Evolutionary conservation across 257 asterid species (phyloP), one percentile per base, ranked within the genome.

Genomic region (Knoxia roxburghii): DNA sequence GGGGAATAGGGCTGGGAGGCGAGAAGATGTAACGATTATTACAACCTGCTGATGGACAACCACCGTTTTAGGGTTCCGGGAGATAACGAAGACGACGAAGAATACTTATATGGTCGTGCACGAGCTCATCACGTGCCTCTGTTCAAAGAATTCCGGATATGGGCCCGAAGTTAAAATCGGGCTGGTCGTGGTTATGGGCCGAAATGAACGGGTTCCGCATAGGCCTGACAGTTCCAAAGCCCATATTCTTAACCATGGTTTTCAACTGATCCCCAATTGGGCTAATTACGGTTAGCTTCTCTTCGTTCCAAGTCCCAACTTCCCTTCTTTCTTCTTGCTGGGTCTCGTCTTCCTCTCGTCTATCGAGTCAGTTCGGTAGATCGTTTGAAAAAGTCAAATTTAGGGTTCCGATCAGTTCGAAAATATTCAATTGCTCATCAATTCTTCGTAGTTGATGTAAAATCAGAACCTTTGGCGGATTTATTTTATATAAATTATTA

Each of bases 241-340:
- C 71, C 41, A 59, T 14, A 30, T 63, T 39, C 60, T 64, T 30
- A 75, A 81, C 80, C 73, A 73, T 12, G 61, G 67, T 63, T 37
- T 18, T 3, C 37, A 26, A 32, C 64, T n/a, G 61, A 68, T 62
- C 61, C 29, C 26, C 50, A 62, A 48, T 59, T 53, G 48, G 67
- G 15, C 71, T 73, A 86, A 83, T 84, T 67, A 67, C 49, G 76
- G 86, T 79, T 83, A 79, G 73, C 68, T 78, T 56, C 72, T 35
- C 37, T 72, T 55, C 78, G 17, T 70, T 72, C 18, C 57, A 48
- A 57, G 24, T 57, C 12, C 63, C 43, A 33, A 15, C 51, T 46
- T 46, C 12, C 2, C 15, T 9, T 9, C 41, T 37, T 46, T 46
- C n/a, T 17, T 13, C n/a, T 9, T 46, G n/a, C 5, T 46, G 1